Base-by-base conservation (phyloP, 768 basidiomycete species). In the Porpolomopsis calyptriformis region DNA sequence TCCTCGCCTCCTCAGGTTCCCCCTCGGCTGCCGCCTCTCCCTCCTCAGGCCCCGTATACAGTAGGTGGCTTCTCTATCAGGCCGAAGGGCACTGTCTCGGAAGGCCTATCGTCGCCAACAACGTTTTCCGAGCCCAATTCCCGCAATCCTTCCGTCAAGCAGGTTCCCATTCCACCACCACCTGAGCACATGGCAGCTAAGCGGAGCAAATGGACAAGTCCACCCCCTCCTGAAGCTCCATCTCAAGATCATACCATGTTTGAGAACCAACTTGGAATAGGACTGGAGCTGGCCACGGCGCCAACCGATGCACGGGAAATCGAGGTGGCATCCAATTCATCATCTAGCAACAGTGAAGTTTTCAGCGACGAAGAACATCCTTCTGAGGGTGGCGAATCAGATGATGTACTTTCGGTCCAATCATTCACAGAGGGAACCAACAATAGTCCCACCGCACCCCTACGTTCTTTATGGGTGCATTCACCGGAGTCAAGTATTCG, bases 171-270 rank as follows among this genome's bases (percentile, higher is more conserved):
- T 39, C 71, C 72, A 12, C 67, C 73, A 6, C 77, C 73, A 35
- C 78, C 80, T 2, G 80, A 80, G 47, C 83, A 85, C 53, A 86
- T 88, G 87, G 85, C 83, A 14, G 83, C 87, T 1, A 81, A 73
- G 56, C 76, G 86, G 24, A 68, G 74, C 25, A 82, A 84, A 60
- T 89, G 86, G 87, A 89, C 86, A 2, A 87, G 84, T 52, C 85
- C 86, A 7, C 86, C 87, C 20, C 84, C 86, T 3, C 76, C 80
- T 1, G 83, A 82, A 54, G 87, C 85, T 1, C 70, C 86, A 0
- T 69, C 74, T 8, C 73, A 72, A 19, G 83, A 76, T 52, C 84
- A 77, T 39, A 71, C 73, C 2, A 63, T 78, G 16, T 89, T 85
- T 54, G 80, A 85, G 57, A 74, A 70, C 48, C 71, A 79, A 42